Evolutionary conservation across 768 basidiomycete genomes (phyloP).

Genomic region (Mycena maculata): DNA sequence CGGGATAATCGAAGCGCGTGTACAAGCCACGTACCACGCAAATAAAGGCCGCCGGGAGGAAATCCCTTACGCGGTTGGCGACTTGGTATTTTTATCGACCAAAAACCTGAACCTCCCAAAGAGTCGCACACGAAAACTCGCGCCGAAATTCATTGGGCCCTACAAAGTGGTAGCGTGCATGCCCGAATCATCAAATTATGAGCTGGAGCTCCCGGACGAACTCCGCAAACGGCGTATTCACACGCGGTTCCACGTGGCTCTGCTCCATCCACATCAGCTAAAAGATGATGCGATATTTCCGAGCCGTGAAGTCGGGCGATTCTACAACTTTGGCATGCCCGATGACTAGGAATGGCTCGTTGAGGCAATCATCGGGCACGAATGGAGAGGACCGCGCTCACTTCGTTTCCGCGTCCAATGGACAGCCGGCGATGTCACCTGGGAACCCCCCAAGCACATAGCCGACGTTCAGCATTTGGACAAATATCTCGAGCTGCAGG

Average conservation of each 20-base stretch:
- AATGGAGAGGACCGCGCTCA: slow-evolving; percentile 27
- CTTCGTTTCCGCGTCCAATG: slow-evolving; percentile 45
- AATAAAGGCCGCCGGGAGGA: too few relatives aligned
- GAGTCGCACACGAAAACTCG: not conserved
- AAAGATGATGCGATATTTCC: slow-evolving; percentile 54
- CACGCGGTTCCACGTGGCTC: slow-evolving; percentile 47
- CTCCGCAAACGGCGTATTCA: slow-evolving; percentile 43
- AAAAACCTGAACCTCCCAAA: too few relatives aligned
- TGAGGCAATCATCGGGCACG: slow-evolving; percentile 45
- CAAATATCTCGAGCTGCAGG: not conserved
- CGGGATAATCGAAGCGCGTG: slow-evolving; percentile 46
- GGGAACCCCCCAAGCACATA: slow-evolving; percentile 38
- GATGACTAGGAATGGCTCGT: slow-evolving; percentile 52
- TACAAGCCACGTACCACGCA: slow-evolving; percentile 43
- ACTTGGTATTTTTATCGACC: too few relatives aligned
- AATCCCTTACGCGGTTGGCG: too few relatives aligned
- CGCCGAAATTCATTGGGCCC: slow-evolving; percentile 54
- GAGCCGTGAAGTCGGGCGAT: slow-evolving; percentile 35
- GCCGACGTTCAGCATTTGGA: not conserved
- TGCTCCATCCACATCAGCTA: slow-evolving; percentile 41
- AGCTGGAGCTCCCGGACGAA: slow-evolving; percentile 42
- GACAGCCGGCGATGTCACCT: slow-evolving; percentile 31
- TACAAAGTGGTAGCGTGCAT: slow-evolving; percentile 41
- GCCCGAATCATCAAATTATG: slow-evolving; percentile 42
- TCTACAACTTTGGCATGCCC: slow-evolving; percentile 50